Base-by-base conservation (phyloP, 345 rosid species). In the Stellera chamaejasme region DNA sequence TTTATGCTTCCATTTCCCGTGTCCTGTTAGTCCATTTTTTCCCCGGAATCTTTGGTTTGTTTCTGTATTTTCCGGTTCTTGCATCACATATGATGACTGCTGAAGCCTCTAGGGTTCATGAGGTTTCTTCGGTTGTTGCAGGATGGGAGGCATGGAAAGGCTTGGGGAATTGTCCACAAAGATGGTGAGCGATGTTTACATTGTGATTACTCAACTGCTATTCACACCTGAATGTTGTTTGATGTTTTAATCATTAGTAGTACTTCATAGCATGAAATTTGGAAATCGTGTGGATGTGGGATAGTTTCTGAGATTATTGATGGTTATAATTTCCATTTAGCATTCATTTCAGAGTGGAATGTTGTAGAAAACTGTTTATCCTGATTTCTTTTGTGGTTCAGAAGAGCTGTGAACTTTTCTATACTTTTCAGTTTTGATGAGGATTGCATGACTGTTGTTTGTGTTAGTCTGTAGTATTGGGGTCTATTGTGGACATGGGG, bases 71-170 rank as follows among this genome's bases (percentile, higher is more conserved):
- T 42, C 10, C 14, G 23, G 27, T 60, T 60, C 2, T 41, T 51
- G 39, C 9, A 32, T 32, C 9, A 5, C 39, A 32, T 8, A 8
- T 32, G 39, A 32, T 32, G 2, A 43, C 32, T 12, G 28, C 53
- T 46, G 43, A 25, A 52, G 59, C 61, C 55, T 49, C 50, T 12
- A 26, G 70, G 69, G 48, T 50, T 68, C 63, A 55, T 51, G 54
- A 27, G 56, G 51, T 68, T 52, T 13, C 65, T 66, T 56, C 41
- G 56, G 65, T 66, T 56, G 59, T 66, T 79, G 68, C 86, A 93
- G 99, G 94, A 84, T 61, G 99, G 99, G 43, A 77, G 69, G 44
- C 96, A 89, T 70, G 99, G 97, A 27, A 93, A 89, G 69, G 99
- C 99, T 2, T 93, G 99, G 99, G 98, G 99, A 2, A 36, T 87